These are phyloP conservation scores for Pilobolus umbonatus DNA, from an alignment of 192 early-diverging fungal genomes.

Conservation along the genomic window DNA sequence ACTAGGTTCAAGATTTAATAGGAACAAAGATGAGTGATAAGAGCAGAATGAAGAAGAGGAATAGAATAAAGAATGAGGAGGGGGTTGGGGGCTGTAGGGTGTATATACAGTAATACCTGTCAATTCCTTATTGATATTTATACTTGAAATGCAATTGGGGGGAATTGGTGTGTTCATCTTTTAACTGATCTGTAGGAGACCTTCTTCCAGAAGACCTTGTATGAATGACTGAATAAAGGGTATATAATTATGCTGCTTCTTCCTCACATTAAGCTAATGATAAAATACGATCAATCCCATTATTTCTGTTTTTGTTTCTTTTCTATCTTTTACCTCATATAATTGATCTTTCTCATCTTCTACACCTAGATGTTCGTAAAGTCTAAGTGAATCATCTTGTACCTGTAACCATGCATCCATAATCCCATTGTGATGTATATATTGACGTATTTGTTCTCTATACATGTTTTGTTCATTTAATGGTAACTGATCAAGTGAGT, in stretches of 20 bases:
- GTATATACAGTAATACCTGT: too few relatives aligned
- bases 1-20: too few relatives aligned
- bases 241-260: conserved; percentile 19
- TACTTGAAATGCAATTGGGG: too few relatives aligned
- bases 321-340: conserved; percentile 8
- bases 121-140: too few relatives aligned
- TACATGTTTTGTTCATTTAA: conserved; percentile 8
- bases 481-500: conserved; percentile 21
- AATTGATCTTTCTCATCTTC: conserved; percentile 27
- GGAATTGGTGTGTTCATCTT: too few relatives aligned
- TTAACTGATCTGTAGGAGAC: conserved; percentile 9
- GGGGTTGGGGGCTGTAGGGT: too few relatives aligned
- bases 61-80: too few relatives aligned
- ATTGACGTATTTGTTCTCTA: not conserved
- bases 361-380: conserved; percentile 23
- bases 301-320: not conserved
- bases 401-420: conserved; percentile 28
- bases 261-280: not conserved
- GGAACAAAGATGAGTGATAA: too few relatives aligned
- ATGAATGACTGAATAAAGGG: conserved; percentile 24
- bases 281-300: not conserved
- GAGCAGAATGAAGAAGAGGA: too few relatives aligned
- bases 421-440: conserved; percentile 4
- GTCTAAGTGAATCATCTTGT: conserved; percentile 27
- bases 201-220: conserved; percentile 11